phyloP scores from a whole-genome alignment of 768 basidiomycete species.

The Pleurotus tuoliensis region DNA sequence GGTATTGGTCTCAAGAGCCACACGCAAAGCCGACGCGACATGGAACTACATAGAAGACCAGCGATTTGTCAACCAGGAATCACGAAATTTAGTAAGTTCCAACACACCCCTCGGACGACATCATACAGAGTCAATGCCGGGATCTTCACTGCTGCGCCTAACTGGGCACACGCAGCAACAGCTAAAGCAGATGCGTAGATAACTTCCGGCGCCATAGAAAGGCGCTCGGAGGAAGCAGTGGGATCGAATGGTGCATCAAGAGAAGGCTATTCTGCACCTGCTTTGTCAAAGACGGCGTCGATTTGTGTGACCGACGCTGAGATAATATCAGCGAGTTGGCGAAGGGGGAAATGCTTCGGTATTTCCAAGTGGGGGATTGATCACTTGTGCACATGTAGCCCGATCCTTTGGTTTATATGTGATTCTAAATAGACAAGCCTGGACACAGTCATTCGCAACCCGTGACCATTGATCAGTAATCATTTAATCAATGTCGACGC shows the following conservation, averaged over 20 bases:
- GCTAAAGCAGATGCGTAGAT: slow-evolving; percentile 13
- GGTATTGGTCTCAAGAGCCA: slow-evolving; percentile 5
- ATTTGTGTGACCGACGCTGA: slow-evolving; percentile 17
- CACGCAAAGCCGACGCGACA: slow-evolving; percentile 2
- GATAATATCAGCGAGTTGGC: slow-evolving; percentile 18
- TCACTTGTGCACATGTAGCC: too few relatives aligned
- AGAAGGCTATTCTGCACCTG: slow-evolving; percentile 17
- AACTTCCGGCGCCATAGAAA: slow-evolving; percentile 12
- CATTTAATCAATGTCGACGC: too few relatives aligned
- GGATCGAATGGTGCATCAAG: slow-evolving; percentile 23
- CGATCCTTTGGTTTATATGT: too few relatives aligned
- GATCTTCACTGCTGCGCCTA: slow-evolving; percentile 11
- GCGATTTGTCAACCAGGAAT: not conserved
- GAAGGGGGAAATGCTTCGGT: not conserved
- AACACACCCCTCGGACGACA: not conserved
- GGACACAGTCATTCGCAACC: too few relatives aligned
- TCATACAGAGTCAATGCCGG: slow-evolving; percentile 10
- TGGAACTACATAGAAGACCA: slow-evolving; percentile 15
- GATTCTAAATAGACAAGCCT: too few relatives aligned
- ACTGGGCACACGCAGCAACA: slow-evolving; percentile 23
- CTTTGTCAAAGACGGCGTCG: slow-evolving; percentile 18
- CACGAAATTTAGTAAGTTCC: not conserved
- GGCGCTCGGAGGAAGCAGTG: slow-evolving; percentile 13
- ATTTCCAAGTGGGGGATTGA: too few relatives aligned
- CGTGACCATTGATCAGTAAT: too few relatives aligned